Evolutionary conservation across 768 basidiomycete species (phyloP).

Genomic region (Leucocoprinus leucothites): DNA sequence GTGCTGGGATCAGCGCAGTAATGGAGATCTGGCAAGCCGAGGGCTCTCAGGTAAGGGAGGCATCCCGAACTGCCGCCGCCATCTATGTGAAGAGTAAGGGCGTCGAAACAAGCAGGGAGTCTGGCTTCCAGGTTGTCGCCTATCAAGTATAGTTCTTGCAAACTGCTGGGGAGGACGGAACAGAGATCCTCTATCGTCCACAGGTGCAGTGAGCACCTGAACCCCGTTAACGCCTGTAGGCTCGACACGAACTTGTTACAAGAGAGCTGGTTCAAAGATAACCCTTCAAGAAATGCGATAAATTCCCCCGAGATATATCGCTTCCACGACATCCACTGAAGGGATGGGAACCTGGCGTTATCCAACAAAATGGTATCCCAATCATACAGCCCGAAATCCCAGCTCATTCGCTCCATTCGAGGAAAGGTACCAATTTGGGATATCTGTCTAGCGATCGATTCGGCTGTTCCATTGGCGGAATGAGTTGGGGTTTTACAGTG

Average conservation of each 20-base stretch:
- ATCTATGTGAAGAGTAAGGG: not conserved
- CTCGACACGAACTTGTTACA: not conserved
- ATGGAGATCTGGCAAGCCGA: not conserved
- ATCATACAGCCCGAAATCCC: not conserved
- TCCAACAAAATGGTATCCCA: not conserved
- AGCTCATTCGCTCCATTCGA: not conserved
- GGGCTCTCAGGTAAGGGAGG: not conserved
- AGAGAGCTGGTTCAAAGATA: not conserved
- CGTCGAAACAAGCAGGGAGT: not conserved
- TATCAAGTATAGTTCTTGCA: not conserved
- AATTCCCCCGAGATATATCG: not conserved
- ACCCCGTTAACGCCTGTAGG: not conserved
- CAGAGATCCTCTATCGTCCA: not conserved
- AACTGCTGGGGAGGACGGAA: not conserved
- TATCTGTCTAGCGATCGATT: too few relatives aligned
- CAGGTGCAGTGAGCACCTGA: not conserved
- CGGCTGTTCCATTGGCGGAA: not conserved
- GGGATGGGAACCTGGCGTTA: not conserved
- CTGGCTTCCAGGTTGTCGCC: not conserved
- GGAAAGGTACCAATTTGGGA: not conserved
- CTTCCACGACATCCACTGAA: not conserved
- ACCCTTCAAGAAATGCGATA: not conserved
- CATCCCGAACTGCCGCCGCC: not conserved
- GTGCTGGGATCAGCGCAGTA: not conserved
- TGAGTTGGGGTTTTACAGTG: not conserved